Percentiles rank a stretch among this genome's conserved stretches.
These are phyloP conservation scores for Vitis cinerea DNA, from an alignment of 164 flowering plant genomes.

Conservation along the genomic window DNA sequence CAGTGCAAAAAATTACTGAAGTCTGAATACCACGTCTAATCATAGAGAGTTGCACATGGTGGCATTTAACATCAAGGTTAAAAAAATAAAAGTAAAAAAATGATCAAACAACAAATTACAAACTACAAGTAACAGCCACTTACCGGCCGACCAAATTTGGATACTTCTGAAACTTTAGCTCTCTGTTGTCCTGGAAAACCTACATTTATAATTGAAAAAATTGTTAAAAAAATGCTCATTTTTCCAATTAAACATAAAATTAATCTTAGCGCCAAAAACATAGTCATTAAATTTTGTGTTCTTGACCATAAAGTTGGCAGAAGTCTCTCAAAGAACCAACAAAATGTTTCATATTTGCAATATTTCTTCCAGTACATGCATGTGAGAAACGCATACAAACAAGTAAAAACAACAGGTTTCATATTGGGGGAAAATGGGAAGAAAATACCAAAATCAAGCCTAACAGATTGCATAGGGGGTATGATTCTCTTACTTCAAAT, in stretches of 20 bases:
- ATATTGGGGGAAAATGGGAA: too few relatives aligned
- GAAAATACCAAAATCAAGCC: too few relatives aligned
- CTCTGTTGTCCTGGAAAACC: constrained; percentile 53
- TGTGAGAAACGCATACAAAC: too few relatives aligned
- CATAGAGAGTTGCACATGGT: too few relatives aligned
- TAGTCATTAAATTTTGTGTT: background rate
- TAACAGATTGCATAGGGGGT: too few relatives aligned
- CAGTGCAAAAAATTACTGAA: background rate
- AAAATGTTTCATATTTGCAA: background rate
- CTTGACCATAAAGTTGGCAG: background rate
- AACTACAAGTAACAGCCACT: constrained; percentile 29
- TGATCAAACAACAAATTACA: background rate
- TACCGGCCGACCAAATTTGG: constrained; percentile 76
- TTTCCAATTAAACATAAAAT: background rate
- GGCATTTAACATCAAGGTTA: background rate
- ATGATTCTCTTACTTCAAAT: too few relatives aligned
- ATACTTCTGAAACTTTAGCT: constrained; percentile 56
- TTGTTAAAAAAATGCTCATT: background rate
- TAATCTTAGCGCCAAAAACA: background rate
- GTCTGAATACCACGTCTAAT: background rate
- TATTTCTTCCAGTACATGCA: background rate
- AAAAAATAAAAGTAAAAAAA: background rate
- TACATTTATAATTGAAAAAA: constrained; percentile 8
- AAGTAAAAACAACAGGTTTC: too few relatives aligned
- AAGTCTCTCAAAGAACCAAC: background rate